phyloP scores from a whole-genome alignment of 352 stramenopile species.

The Phytophthora cryptogea region DNA sequence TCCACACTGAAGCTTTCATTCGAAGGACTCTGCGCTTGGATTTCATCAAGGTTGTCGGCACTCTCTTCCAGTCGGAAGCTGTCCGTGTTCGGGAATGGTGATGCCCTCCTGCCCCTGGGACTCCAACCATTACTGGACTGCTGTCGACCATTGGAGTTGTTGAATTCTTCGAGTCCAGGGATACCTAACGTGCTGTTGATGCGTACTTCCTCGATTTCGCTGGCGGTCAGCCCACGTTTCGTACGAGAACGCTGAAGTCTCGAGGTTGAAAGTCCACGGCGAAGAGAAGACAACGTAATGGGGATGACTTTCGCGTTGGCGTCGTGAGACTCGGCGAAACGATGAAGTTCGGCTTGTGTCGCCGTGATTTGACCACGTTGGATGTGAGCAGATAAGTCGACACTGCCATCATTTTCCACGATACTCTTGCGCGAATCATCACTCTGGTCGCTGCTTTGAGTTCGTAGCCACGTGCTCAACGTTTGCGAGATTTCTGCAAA shows the following conservation, averaged over 20 bases:
- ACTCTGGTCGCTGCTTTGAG: conserved; percentile 15
- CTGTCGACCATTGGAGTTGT: not conserved
- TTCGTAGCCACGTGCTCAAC: conserved; percentile 56
- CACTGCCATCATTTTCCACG: conserved; percentile 21
- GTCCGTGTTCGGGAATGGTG: not conserved
- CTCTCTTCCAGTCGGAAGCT: not conserved
- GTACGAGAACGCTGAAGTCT: conserved; percentile 20
- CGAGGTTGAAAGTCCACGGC: conserved; percentile 27
- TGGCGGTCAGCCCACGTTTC: conserved; percentile 12
- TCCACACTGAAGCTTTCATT: not conserved
- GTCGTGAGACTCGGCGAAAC: conserved; percentile 68
- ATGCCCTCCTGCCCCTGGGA: not conserved
- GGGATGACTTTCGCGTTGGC: conserved; percentile 65
- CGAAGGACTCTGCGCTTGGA: not conserved
- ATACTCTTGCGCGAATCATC: conserved; percentile 23
- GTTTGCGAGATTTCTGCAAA: conserved; percentile 70
- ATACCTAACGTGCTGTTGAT: conserved; percentile 27
- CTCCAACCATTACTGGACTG: conserved; percentile 4
- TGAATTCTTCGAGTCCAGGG: conserved; percentile 19
- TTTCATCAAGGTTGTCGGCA: not conserved
- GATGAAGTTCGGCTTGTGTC: conserved; percentile 52
- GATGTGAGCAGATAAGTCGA: conserved; percentile 61
- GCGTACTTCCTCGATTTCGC: conserved; percentile 21
- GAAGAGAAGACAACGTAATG: conserved; percentile 53
- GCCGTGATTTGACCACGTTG: conserved; percentile 51